These are phyloP conservation scores for Diphasiastrum complanatum DNA, from an alignment of 83 land plant species.

Conservation along the genomic window DNA sequence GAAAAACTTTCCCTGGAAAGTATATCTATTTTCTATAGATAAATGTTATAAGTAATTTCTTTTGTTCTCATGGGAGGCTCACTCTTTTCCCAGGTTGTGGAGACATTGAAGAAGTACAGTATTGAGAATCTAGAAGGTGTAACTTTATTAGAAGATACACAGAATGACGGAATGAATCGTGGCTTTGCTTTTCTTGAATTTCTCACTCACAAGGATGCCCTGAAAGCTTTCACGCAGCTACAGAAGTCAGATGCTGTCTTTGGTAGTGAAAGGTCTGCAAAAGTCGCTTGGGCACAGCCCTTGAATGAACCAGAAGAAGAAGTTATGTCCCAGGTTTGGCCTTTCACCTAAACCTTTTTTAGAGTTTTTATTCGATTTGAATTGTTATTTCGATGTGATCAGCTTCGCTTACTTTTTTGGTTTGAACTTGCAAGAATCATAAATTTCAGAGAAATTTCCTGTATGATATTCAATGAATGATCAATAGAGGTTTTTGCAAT, in stretches of 20 bases:
- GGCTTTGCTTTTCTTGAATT: conserved; percentile 58
- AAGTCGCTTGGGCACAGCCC: conserved; percentile 60
- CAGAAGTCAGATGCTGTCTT: conserved; percentile 53
- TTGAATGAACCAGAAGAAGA: conserved; percentile 49
- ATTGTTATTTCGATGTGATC: no score
- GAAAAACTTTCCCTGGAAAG: no score
- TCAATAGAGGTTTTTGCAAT: no score
- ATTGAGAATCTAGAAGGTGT: conserved; percentile 43
- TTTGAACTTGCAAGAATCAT: no score
- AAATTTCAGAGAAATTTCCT: no score
- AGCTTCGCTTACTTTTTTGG: no score
- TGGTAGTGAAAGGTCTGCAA: conserved; percentile 52
- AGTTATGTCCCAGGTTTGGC: conserved; percentile 45
- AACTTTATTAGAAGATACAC: conserved; percentile 39
- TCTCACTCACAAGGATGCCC: conserved; percentile 42
- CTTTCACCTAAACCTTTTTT: no score
- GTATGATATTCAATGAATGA: no score
- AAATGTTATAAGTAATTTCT: no score
- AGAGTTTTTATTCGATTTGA: no score
- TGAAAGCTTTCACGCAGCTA: conserved; percentile 52
- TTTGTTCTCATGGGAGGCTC: no score
- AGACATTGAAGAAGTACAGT: conserved; percentile 45
- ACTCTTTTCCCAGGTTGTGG: conserved; percentile 42
- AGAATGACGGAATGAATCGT: conserved; percentile 49
- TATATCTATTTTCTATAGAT: no score